These are phyloP conservation scores for Botrytis porri DNA, from an alignment of 2,329 filamentous ascomycete species.

Conservation along the genomic window DNA sequence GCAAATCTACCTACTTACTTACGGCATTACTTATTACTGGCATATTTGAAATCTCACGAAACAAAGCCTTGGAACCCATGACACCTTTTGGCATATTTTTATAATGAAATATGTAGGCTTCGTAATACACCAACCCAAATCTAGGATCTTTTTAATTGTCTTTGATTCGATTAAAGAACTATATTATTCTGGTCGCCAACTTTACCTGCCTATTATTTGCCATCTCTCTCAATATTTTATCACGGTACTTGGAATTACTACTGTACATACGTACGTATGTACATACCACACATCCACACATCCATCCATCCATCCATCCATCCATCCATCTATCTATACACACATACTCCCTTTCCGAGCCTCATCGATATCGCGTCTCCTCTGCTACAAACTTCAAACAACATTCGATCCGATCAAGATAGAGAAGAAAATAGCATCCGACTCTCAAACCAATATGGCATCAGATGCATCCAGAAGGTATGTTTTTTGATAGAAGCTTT, in stretches of 20 bases:
- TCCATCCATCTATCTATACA: no score
- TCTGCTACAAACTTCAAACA: not conserved
- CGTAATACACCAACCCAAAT: conserved; percentile 13
- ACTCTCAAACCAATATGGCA: conserved; percentile 26
- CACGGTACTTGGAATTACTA: not conserved
- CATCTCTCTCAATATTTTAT: conserved; percentile 2
- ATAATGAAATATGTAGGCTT: conserved; percentile 6
- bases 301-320: not conserved
- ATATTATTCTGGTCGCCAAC: no score
- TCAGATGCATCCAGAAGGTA: conserved; percentile 35
- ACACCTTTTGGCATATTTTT: conserved; percentile 6
- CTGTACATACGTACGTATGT: not conserved
- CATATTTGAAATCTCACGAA: not conserved
- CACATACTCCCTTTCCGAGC: not conserved
- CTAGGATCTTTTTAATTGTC: not conserved
- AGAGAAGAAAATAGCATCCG: not conserved
- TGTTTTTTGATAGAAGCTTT: conserved; percentile 17
- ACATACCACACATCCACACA: not conserved
- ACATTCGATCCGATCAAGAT: not conserved
- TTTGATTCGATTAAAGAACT: conserved; percentile 2
- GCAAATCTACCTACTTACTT: not conserved
- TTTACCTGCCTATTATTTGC: not conserved
- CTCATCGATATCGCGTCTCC: not conserved
- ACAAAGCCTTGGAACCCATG: conserved; percentile 9
- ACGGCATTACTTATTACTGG: not conserved